Percentiles rank a stretch among this genome's conserved stretches.
Conservation (phyloP, 768 basidiomycete species). For the Cystobasidiopsis lactophilus region DNA sequence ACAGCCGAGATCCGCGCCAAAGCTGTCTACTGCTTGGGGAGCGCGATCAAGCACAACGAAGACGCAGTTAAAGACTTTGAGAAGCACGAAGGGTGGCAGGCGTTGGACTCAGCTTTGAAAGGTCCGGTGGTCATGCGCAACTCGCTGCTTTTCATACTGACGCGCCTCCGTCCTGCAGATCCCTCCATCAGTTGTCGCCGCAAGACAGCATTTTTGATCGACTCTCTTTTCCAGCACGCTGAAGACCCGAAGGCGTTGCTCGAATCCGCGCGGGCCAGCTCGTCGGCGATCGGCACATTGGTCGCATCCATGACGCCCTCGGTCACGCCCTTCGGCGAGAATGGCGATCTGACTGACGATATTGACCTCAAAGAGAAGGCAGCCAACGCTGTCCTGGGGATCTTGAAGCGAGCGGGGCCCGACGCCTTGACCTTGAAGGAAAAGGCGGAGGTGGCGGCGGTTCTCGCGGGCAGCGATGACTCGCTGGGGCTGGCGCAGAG, state of each 20-base stretch:
- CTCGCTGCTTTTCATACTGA: not conserved
- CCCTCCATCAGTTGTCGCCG: not conserved
- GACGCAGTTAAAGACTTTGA: not conserved
- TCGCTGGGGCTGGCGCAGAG: too few species aligned
- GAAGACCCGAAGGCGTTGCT: not conserved
- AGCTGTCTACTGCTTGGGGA: not conserved
- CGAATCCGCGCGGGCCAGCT: not conserved
- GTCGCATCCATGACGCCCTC: not conserved
- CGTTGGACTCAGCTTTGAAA: not conserved
- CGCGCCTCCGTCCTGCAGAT: not conserved
- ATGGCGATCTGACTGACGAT: not conserved
- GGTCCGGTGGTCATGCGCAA: not conserved
- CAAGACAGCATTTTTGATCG: not conserved
- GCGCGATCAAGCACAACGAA: constrained; percentile 1
- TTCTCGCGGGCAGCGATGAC: not conserved
- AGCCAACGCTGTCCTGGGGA: not conserved
- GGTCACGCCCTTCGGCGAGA: not conserved
- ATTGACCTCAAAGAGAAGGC: not conserved
- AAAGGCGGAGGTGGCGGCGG: not conserved
- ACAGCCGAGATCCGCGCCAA: not conserved
- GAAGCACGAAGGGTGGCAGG: not conserved
- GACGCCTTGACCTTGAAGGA: not conserved
- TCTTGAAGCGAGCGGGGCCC: not conserved
- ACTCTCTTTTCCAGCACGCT: not conserved
- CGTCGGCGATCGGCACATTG: not conserved